Conservation (phyloP, 2,329 filamentous ascomycete species). For the Penicillium expansum region DNA sequence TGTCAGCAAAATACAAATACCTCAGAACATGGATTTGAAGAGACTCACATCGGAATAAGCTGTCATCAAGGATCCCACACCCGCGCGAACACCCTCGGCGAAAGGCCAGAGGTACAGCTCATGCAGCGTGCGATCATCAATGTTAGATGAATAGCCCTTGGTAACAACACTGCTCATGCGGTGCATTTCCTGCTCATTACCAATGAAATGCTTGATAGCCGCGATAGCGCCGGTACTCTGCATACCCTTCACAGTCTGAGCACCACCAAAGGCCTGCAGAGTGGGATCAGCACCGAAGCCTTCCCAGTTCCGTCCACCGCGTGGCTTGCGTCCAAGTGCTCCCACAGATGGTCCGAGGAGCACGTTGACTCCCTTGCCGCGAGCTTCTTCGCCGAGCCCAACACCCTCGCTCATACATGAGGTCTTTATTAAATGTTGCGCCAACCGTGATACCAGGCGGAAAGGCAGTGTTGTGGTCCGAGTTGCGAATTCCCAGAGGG, state of each 20-base stretch:
- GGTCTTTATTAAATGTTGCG: constrained; percentile 70
- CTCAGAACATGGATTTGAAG: background rate
- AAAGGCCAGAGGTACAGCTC: constrained; percentile 51
- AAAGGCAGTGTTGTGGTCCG: constrained; percentile 73
- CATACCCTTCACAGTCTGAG: constrained; percentile 55
- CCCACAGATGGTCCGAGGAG: constrained; percentile 70
- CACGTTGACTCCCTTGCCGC: constrained; percentile 70
- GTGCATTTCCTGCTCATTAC: constrained; percentile 47
- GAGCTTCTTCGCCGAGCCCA: constrained; percentile 68
- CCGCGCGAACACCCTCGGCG: constrained; percentile 49
- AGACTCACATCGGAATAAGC: constrained; percentile 42
- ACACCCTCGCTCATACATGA: constrained; percentile 67
- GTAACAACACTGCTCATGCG: constrained; percentile 49
- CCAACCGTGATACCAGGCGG: constrained; percentile 75
- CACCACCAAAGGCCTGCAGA: constrained; percentile 55
- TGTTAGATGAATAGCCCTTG: constrained; percentile 47
- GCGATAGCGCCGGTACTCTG: constrained; percentile 58
- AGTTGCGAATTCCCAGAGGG: constrained; percentile 67
- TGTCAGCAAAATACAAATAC: background rate
- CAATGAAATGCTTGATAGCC: constrained; percentile 57
- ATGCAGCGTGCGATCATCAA: constrained; percentile 51
- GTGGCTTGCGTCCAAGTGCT: constrained; percentile 68
- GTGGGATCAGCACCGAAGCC: constrained; percentile 69
- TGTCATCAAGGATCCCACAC: constrained; percentile 48
- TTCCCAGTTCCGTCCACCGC: constrained; percentile 74